phyloP scores from a whole-genome alignment of 2,329 filamentous ascomycete species.

The Botrytis deweyae region DNA sequence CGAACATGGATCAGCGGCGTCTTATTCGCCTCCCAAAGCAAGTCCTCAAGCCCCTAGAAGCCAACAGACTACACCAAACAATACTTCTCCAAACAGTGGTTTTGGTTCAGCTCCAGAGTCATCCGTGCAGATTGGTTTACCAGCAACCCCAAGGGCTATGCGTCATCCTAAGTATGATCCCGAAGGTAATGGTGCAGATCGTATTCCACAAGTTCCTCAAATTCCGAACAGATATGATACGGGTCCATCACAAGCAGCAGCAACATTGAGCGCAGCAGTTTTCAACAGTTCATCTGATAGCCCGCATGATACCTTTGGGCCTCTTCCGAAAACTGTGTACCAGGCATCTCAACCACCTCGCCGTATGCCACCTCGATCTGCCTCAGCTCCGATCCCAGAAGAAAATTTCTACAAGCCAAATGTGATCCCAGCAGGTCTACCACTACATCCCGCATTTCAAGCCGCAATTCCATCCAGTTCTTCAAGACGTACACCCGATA shows the following conservation, averaged over 20 bases:
- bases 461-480: constrained; percentile 41
- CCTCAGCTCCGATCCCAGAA: constrained; percentile 59
- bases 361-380: constrained; percentile 53
- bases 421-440: constrained; percentile 38
- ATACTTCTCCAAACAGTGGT: constrained; percentile 32
- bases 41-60: constrained; percentile 52
- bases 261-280: constrained; percentile 5
- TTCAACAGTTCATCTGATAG: constrained; percentile 34
- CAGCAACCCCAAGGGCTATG: constrained; percentile 90
- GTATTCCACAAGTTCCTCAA: constrained; percentile 54
- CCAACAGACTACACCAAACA: constrained; percentile 55
- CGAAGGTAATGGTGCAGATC: constrained; percentile 55
- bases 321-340: constrained; percentile 40
- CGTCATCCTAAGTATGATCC: constrained; percentile 69
- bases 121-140: constrained; percentile 68
- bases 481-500: constrained; percentile 34
- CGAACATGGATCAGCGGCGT: constrained; percentile 23
- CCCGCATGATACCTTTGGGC: constrained; percentile 35
- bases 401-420: constrained; percentile 42
- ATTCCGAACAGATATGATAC: constrained; percentile 49
- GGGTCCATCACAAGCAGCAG: constrained; percentile 22
- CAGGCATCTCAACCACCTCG: constrained; percentile 47
- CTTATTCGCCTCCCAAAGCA: constrained; percentile 42
- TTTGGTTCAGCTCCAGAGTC: constrained; percentile 50
- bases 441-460: constrained; percentile 46